Evolutionary conservation across 1,284 basidiomycete species (phyloP).

Genomic region (Pseudozyma sp.): DNA sequence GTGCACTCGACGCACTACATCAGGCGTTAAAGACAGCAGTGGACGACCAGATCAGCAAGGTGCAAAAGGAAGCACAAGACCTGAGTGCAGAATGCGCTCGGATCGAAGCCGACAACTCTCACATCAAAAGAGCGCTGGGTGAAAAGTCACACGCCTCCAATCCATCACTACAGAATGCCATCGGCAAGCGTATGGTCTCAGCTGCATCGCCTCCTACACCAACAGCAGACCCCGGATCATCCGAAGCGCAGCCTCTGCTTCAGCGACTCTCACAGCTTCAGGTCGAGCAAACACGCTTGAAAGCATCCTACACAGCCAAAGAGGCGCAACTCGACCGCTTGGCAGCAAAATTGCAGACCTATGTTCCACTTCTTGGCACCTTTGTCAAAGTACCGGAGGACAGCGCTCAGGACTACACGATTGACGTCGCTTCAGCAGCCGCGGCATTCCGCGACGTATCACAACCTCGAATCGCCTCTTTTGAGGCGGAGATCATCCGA

Average conservation of each 20-base stretch:
- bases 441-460: conserved; percentile 45
- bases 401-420: conserved; percentile 2
- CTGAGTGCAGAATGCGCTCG: conserved; percentile 45
- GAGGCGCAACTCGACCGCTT: conserved; percentile 46
- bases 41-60: conserved; percentile 58
- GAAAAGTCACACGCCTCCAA: conserved; percentile 33
- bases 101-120: conserved; percentile 33
- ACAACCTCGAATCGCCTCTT: conserved; percentile 29
- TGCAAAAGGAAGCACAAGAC: conserved; percentile 53
- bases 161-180: conserved; percentile 42
- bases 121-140: conserved; percentile 31
- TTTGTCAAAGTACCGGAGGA: conserved; percentile 41
- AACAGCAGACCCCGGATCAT: background rate
- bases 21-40: conserved; percentile 60
- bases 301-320: conserved; percentile 31
- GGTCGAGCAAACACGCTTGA: conserved; percentile 40
- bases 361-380: conserved; percentile 44
- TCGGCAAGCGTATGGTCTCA: conserved; percentile 46
- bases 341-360: conserved; percentile 34
- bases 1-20: conserved; percentile 57
- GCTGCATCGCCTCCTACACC: conserved; percentile 29
- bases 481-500: conserved; percentile 55
- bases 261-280: conserved; percentile 38
- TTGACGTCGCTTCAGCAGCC: background rate
- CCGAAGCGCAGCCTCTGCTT: conserved; percentile 39